Evolutionary conservation across 129 eudicot species (phyloP), one percentile per base, ranked within the genome.

Genomic region (Ambrosia trifida): DNA sequence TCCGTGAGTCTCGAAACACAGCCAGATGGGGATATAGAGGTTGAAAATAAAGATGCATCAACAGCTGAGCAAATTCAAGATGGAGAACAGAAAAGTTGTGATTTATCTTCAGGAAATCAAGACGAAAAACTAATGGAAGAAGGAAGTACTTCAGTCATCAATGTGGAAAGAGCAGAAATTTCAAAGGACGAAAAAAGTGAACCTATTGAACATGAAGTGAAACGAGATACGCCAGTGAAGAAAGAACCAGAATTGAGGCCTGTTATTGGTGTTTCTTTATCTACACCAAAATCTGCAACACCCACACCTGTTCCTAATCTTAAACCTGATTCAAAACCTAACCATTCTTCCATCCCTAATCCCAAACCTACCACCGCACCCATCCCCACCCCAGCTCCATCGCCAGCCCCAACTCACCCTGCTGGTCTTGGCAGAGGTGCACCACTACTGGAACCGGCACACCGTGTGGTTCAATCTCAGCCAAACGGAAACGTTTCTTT

Each of bases 351-450:
- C 2, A 33, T 33, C 3, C 36, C 36, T 33, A 33, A 33, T 2
- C 4, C 82, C 20, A 67, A 31, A 64, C 78, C 74, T 17, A 54
- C 47, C 33, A 33, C 79, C 11, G 7, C 75, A 5, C 60, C 75
- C 30, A 50, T 69, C n/a, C 53, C 76, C 31, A 40, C 73, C 46
- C 56, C 69, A 10, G 18, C 68, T 76, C 80, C 86, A 46, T 50
- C 83, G 11, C 74, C 71, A 4, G 65, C 85, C 11, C 83, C 81
- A 5, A 61, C 80, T 57, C 92, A 81, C 33, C 96, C 98, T 36
- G 97, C 99, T 36, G 99, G 97, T 68, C 97, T 94, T 61, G 98
- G 98, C 31, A 81, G 85, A 52, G 95, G 85, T 46, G 89, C 96
- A 9, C 96, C 99, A 0, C 76, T 90, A 11, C 77, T 85, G 71